Base-by-base conservation (phyloP, 108 stramenopile species). In the Nitzschia sp. region DNA sequence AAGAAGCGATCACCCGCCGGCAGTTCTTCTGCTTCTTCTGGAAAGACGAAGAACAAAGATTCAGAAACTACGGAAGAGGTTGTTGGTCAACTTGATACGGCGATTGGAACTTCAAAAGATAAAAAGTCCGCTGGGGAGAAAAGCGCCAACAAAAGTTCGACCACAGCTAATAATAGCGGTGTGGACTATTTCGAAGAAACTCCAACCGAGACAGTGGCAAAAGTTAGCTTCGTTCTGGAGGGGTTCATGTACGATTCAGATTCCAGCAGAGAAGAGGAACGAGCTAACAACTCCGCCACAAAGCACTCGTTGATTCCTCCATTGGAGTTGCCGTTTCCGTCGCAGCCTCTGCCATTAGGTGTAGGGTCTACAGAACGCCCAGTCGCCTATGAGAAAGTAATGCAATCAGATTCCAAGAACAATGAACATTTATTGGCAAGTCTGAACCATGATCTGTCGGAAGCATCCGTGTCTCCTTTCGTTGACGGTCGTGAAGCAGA, bases 191-290 rank as follows among this genome's bases (percentile, higher is more conserved):
- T 46, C 54, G 65, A 27, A 34, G 66, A 64, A 22, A 68, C 56
- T 11, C 46, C 59, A 15, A 68, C 74, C 59, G 73, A 67, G 29
- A 53, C 55, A 38, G 75, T 66, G 16, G 80, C 16, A 34, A 55
- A 32, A 65, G 33, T 15, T 41, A 54, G 26, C 22, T 65, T 25
- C 52, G 2, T 53, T 77, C 27, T 64, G 2, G 83, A 76, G 35
- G 80, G 72, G 11, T 80, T 58, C 61, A 77, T 76, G 50, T 93
- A 93, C 62, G 92, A 93, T 74, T 89, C 89, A 11, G 92, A 93
- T 77, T 90, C 92, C 4, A 90, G 89, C 63, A 47, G 41, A 11
- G 92, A 91, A 52, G 85, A 75, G 29, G 57, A 62, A 52, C 34
- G 41, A 55, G 68, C 13, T 30, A n/a, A n/a, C n/a, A n/a, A n/a